A percentile compares a stretch with the other conserved stretches of the same genome.
These are phyloP conservation scores for Fusarium sp. DNA, from an alignment of 2,329 filamentous ascomycete species.

Conservation along the genomic window DNA sequence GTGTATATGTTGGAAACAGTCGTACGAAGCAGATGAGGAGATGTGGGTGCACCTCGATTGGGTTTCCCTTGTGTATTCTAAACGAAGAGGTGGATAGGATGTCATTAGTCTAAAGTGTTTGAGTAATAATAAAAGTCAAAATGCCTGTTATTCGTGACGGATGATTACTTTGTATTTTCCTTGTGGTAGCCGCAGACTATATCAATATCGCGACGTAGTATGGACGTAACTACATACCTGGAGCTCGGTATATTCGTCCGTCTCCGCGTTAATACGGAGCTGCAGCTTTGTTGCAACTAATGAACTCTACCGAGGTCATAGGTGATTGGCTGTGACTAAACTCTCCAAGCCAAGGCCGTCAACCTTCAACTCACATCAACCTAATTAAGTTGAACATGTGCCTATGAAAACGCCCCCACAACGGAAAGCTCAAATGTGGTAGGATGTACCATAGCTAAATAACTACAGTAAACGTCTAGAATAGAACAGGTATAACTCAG, in stretches of 20 bases:
- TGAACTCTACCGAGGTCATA: not conserved
- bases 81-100: slow-evolving; percentile 10
- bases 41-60: slow-evolving; percentile 14
- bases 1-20: slow-evolving; percentile 6
- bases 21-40: not conserved
- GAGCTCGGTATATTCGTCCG: too few relatives aligned
- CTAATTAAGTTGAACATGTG: too few relatives aligned
- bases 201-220: not conserved
- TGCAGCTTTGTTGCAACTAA: not conserved
- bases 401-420: not conserved
- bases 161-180: not conserved
- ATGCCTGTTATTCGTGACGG: not conserved
- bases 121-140: slow-evolving; percentile 1
- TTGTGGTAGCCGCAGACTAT: not conserved
- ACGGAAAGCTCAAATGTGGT: not conserved
- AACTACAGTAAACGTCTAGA: too few relatives aligned
- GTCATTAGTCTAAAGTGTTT: not conserved
- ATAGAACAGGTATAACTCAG: too few relatives aligned
- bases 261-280: slow-evolving; percentile 18
- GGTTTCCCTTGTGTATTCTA: slow-evolving; percentile 11
- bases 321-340: not conserved
- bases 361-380: not conserved
- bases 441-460: too few relatives aligned
- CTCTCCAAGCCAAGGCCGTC: not conserved
- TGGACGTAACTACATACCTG: too few relatives aligned